Evolutionary conservation across 192 early-diverging fungal species (phyloP), one percentile per base, ranked within the genome.

Genomic region (Coemansia sp.): DNA sequence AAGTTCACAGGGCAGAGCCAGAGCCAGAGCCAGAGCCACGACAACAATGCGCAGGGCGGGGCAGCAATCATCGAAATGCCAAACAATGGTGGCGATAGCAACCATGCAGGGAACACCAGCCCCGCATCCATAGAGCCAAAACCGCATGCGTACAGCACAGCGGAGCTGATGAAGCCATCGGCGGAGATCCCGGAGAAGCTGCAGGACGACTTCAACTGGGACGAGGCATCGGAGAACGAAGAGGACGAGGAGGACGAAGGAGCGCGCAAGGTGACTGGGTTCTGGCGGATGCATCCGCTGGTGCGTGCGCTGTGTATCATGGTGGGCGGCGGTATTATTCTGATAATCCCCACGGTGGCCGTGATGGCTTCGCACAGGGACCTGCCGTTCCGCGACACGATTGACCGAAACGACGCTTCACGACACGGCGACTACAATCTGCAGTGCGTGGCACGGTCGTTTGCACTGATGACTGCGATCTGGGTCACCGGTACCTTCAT

Each of bases 281-380:
- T 83, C 69, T 87, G 86, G 86, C 81, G 83, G 41, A 69, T 79
- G 67, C 86, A 87, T 65, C 85, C 87, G 36, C 65, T 87, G 12
- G 43, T 88, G 42, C 80, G 87, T 7, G 84, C 86, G 40, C 54
- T 87, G 48, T 68, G 77, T 40, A 75, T 87, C 40, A 86, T 87
- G 80, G n/a, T 86, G 0, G 69, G 77, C 7, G 83, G 85, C 19
- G 83, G 85, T 10, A 77, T 83, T 9, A 62, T 88, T 16, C 65
- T 88, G 15, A 82, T 85, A 21, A 69, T 76, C 22, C 87, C 87
- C 11, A 77, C 80, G 1, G 77, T 88, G 56, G 67, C 77, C 3
- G 82, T 87, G 16, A 22, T 80, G 26, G 82, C 78, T 12, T 82
- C 80, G 43, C 66, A 85, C 66, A 59, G 57, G 1, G 63, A 82